Conservation (phyloP, 306 rosid genomes). For the Vigna unguiculata region DNA sequence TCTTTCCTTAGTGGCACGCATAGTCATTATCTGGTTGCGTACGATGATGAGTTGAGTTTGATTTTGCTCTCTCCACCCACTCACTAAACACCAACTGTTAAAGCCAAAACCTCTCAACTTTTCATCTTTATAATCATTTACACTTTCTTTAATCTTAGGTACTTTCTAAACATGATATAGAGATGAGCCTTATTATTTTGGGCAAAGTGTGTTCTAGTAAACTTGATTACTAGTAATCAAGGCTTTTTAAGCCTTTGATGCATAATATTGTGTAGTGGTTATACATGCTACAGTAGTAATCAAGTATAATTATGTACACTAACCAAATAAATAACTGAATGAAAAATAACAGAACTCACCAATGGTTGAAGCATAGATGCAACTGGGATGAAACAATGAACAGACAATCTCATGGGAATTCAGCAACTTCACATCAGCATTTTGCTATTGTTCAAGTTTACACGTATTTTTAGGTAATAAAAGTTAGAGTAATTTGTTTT, state of each 20-base stretch:
- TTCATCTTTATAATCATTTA: background rate
- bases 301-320: background rate
- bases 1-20: slow-evolving; percentile 44
- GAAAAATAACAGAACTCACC: background rate
- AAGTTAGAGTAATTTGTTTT: background rate
- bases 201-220: background rate
- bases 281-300: background rate
- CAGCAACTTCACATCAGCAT: background rate
- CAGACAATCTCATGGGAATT: background rate
- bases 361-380: background rate
- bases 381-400: background rate
- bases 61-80: background rate
- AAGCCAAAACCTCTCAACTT: slow-evolving; percentile 29
- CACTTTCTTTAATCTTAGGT: background rate
- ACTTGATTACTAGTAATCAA: background rate
- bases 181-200: background rate
- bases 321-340: background rate
- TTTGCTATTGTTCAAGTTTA: slow-evolving; percentile 10
- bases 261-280: background rate
- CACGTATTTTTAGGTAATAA: background rate
- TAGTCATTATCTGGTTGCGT: slow-evolving; percentile 42
- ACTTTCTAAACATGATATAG: slow-evolving; percentile 23
- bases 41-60: background rate
- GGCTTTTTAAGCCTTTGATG: background rate
- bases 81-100: slow-evolving; percentile 16